These are phyloP conservation scores for Trichoderma orchidacearum DNA, from an alignment of 495 filamentous ascomycete genomes.

Conservation along the genomic window DNA sequence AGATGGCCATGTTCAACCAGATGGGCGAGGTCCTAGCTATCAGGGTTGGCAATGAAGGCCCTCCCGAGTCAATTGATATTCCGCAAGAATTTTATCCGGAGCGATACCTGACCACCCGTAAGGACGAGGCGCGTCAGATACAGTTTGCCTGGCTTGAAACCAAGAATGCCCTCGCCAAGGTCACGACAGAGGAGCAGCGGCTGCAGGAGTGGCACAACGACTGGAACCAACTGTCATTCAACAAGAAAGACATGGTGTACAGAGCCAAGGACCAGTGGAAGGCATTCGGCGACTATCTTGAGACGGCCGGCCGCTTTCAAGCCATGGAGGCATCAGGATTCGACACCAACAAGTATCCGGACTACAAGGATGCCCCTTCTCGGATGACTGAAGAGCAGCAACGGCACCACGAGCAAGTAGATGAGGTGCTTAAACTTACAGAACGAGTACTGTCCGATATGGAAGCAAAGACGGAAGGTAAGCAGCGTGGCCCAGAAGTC, in stretches of 20 bases:
- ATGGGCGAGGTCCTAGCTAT: constrained; percentile 58
- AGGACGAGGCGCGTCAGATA: constrained; percentile 31
- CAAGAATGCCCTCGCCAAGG: constrained; percentile 9
- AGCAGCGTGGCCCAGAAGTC: not conserved
- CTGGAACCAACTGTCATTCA: constrained; percentile 6
- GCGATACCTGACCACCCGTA: constrained; percentile 52
- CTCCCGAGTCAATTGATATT: constrained; percentile 42
- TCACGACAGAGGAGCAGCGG: constrained; percentile 11
- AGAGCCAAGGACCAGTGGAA: constrained; percentile 21
- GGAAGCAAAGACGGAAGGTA: constrained; percentile 4
- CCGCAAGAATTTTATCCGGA: constrained; percentile 65
- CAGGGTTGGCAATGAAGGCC: constrained; percentile 34
- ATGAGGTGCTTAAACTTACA: not conserved
- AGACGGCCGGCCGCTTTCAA: constrained; percentile 20
- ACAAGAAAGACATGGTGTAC: constrained; percentile 11
- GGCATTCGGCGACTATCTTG: constrained; percentile 3
- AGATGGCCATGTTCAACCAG: constrained; percentile 34
- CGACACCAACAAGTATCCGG: constrained; percentile 36
- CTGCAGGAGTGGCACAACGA: constrained; percentile 1
- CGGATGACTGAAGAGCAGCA: constrained; percentile 19
- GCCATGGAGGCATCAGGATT: constrained; percentile 17
- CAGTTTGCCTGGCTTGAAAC: constrained; percentile 21
- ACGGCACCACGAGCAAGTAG: constrained; percentile 1
- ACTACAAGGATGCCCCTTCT: constrained; percentile 27
- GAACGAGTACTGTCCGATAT: constrained; percentile 8